Base-by-base conservation (phyloP, 2,329 filamentous ascomycete genomes). In the Chaetothyriales sp. region DNA sequence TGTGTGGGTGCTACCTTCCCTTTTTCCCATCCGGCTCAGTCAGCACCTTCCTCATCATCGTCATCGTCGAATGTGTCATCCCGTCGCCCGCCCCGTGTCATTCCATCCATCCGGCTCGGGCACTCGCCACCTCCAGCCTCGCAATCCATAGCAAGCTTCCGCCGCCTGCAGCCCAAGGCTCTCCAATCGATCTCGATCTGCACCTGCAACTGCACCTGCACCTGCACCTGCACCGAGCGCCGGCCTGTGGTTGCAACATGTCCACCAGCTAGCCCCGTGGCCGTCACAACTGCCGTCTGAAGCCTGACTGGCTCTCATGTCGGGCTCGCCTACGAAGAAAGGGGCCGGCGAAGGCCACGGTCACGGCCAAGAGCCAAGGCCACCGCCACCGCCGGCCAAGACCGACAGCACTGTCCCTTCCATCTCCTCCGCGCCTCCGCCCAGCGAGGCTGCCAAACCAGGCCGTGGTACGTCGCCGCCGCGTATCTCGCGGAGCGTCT, bases 401-500 rank as follows among this genome's bases (percentile, higher is more conserved):
- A 10, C 28, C 8, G 28, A 3, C 8, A 36, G 10, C 28, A 9
- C 28, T 12, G 28, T 36, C 4, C 28, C 28, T 9, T 9, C 28
- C 3, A 8, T 2, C 8, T 3, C 28, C 7, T 9, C 28, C 2
- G 28, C 28, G 8, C 28, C 28, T 9, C 28, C 8, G 28, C 12
- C 28, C 10, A 15, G 32, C 32, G 32, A 39, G 32, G 32, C 32
- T 10, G 32, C 32, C 32, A 39, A 39, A 39, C 32, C 32, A 15
- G 32, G 10, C 15, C 32, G 12, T 39, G 32, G 10, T 15, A 1
- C 10, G 3, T 58, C 56, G 22, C 56, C 56, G 15, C 48, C 39
- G 26, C 56, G 56, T 20, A 51, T 20, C 47, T 53, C 56, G 26
- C 56, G 56, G 48, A 58, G 51, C 43, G 46, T 53, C 10, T 54